Conservation (phyloP, 2,329 filamentous ascomycete genomes). For the Aspergillus jensenii region DNA sequence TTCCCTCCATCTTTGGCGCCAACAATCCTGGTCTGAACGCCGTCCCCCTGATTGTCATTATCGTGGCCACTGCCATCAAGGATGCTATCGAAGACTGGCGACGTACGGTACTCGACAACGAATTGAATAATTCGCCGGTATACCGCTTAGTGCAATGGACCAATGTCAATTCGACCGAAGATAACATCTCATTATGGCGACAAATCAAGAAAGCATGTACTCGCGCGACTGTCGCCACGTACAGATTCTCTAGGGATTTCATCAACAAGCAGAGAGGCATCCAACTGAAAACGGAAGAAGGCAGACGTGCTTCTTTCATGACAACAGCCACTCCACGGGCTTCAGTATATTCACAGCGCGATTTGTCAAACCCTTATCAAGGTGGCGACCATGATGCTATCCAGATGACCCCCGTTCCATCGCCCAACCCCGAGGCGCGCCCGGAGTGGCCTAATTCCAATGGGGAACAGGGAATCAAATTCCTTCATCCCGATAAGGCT, state of each 20-base stretch:
- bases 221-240: constrained; percentile 58
- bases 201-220: constrained; percentile 86
- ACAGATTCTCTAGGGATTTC: constrained; percentile 50
- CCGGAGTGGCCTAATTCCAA: constrained; percentile 41
- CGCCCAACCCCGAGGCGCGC: constrained; percentile 63
- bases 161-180: constrained; percentile 90
- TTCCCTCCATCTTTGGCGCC: constrained; percentile 94
- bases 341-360: constrained; percentile 56
- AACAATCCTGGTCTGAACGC: constrained; percentile 86
- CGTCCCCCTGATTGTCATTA: constrained; percentile 89
- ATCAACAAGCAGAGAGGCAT: constrained; percentile 37
- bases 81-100: constrained; percentile 95
- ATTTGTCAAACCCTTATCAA: constrained; percentile 18
- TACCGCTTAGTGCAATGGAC: constrained; percentile 85
- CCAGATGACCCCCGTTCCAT: constrained; percentile 93
- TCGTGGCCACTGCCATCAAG: constrained; percentile 84
- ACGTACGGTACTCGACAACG: constrained; percentile 84
- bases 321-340: constrained; percentile 57
- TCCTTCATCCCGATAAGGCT: constrained; percentile 32
- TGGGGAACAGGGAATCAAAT: constrained; percentile 28
- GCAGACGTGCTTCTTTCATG: constrained; percentile 64
- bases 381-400: constrained; percentile 64
- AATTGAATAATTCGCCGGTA: constrained; percentile 93
- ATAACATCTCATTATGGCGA: constrained; percentile 83
- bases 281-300: constrained; percentile 37